Evolutionary conservation across 2,329 filamentous ascomycete genomes (phyloP).

Genomic region (Thielaviopsis ethacetica): DNA sequence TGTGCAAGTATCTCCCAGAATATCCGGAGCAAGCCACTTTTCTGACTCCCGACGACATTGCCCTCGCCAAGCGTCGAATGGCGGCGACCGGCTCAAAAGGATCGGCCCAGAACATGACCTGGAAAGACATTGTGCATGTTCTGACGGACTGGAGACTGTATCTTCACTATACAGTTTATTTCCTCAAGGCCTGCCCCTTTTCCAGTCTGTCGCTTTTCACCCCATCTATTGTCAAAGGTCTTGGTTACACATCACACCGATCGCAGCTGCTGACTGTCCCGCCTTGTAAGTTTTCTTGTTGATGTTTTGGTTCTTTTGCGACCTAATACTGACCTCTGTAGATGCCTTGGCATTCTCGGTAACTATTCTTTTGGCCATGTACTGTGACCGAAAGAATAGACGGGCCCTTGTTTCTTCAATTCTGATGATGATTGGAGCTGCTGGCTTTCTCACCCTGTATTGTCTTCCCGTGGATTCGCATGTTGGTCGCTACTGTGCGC

Average conservation of each 20-base stretch:
- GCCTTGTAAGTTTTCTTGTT: slow-evolving; percentile 29
- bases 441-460: slow-evolving; percentile 44
- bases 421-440: slow-evolving; percentile 27
- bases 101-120: slow-evolving; percentile 44
- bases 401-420: slow-evolving; percentile 28
- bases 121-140: slow-evolving; percentile 53
- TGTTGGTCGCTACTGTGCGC: slow-evolving; percentile 32
- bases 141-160: slow-evolving; percentile 52
- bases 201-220: slow-evolving; percentile 45
- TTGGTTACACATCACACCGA: slow-evolving; percentile 32
- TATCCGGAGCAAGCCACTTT: slow-evolving; percentile 47
- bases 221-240: slow-evolving; percentile 40
- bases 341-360: slow-evolving; percentile 9
- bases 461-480: slow-evolving; percentile 44
- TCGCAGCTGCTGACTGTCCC: slow-evolving; percentile 53
- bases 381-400: slow-evolving; percentile 45
- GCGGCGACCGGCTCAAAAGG: slow-evolving; percentile 34
- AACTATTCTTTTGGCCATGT: slow-evolving; percentile 31
- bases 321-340: background rate
- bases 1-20: slow-evolving; percentile 53
- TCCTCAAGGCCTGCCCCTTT: slow-evolving; percentile 37
- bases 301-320: background rate
- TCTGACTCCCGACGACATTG: slow-evolving; percentile 33
- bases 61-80: slow-evolving; percentile 31
- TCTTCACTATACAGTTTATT: slow-evolving; percentile 42